A percentile compares a stretch with the other conserved stretches of the same genome.
phyloP scores from a whole-genome alignment of 1,284 basidiomycete genomes.

The Pyrrhoderma lamaoense region DNA sequence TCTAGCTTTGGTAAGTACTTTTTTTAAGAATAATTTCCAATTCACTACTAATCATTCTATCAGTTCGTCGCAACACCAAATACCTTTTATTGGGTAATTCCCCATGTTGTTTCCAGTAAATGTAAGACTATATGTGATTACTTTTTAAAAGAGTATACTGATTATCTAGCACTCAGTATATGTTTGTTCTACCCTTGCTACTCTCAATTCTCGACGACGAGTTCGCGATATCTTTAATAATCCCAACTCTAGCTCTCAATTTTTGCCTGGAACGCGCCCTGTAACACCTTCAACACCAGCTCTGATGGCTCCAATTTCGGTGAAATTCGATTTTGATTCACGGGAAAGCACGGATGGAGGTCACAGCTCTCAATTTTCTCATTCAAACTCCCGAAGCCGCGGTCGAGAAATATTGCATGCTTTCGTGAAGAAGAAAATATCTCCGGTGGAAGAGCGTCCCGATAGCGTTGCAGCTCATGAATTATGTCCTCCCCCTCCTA shows the following conservation, averaged over 20 bases:
- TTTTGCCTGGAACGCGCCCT: no score
- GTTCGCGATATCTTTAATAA: neutral
- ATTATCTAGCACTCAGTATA: constrained; percentile 1
- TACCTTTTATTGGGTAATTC: constrained; percentile 1
- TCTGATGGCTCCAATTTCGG: no score
- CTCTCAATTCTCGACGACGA: neutral
- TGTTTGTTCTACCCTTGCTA: neutral
- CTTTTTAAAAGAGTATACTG: neutral
- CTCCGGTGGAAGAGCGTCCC: neutral
- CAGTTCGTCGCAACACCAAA: constrained; percentile 1
- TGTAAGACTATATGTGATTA: neutral
- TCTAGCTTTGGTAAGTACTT: constrained; percentile 2
- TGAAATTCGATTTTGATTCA: no score
- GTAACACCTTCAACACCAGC: no score
- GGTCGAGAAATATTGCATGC: neutral
- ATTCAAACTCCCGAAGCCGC: no score
- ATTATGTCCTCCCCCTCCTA: neutral
- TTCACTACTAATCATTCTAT: neutral
- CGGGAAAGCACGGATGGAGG: no score
- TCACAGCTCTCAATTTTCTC: no score
- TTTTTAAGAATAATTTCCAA: neutral
- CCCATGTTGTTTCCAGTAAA: constrained; percentile 7
- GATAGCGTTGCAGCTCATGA: neutral
- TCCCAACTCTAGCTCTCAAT: no score
- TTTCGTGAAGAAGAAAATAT: neutral